phyloP scores from a whole-genome alignment of 345 rosid genomes.

The Syzygium grande region DNA sequence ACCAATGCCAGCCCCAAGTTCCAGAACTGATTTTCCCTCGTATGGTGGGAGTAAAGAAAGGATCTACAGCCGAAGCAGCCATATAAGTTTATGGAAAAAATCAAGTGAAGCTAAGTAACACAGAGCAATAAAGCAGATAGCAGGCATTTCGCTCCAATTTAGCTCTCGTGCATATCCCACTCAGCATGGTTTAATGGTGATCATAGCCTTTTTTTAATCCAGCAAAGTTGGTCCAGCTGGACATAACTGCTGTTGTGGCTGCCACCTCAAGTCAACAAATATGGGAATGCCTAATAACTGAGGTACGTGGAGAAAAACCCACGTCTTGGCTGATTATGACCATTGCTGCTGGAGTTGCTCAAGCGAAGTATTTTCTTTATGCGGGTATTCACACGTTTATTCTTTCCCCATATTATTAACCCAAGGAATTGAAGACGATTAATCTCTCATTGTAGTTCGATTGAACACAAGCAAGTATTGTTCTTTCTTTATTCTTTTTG shows the following conservation, averaged over 20 bases:
- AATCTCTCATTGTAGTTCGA: background rate
- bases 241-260: background rate
- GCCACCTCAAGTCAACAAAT: background rate
- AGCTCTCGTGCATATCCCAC: background rate
- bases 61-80: slow-evolving; percentile 27
- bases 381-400: background rate
- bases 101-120: background rate
- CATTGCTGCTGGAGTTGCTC: background rate
- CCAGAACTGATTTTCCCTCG: slow-evolving; percentile 69
- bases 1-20: slow-evolving; percentile 96
- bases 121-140: background rate
- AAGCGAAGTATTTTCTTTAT: background rate
- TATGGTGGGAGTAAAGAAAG: slow-evolving; percentile 75
- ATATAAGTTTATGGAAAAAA: background rate
- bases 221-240: background rate
- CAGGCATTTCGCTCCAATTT: background rate
- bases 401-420: background rate
- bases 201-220: background rate
- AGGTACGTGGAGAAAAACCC: background rate
- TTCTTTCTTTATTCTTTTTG: background rate
- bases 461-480: background rate
- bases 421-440: background rate
- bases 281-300: background rate
- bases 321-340: background rate
- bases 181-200: background rate